These are phyloP conservation scores for Excoecaria agallocha DNA, from an alignment of 345 rosid genomes.

Conservation along the genomic window DNA sequence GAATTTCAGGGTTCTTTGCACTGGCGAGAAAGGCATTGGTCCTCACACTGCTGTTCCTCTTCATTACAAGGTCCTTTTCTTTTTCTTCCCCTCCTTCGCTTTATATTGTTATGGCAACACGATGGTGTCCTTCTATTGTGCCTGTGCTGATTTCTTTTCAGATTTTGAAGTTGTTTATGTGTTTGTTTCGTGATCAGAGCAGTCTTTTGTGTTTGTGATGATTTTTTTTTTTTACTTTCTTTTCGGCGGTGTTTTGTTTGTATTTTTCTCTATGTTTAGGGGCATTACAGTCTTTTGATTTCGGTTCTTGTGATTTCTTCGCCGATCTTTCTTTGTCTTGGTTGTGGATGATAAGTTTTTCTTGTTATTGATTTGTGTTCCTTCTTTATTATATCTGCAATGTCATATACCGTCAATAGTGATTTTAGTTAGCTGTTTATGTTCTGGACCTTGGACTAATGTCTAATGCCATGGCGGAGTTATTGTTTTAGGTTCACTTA, in stretches of 20 bases:
- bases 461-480: not conserved
- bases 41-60: constrained; percentile 71
- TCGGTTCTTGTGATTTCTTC: not conserved
- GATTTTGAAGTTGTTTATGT: not conserved
- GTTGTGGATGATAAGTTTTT: not conserved
- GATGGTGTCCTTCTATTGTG: constrained; percentile 5
- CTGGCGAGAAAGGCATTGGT: constrained; percentile 89
- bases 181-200: not conserved
- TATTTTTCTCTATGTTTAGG: not conserved
- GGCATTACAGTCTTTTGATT: constrained; percentile 17
- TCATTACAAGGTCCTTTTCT: constrained; percentile 67
- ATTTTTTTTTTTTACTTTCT: not conserved
- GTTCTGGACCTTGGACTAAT: not conserved
- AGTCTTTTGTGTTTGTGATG: not conserved
- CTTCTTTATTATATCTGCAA: no score
- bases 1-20: constrained; percentile 91
- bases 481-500: not conserved
- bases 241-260: not conserved
- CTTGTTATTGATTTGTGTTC: not conserved
- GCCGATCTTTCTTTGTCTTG: not conserved
- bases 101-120: not conserved
- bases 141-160: not conserved
- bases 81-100: not conserved
- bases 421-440: not conserved
- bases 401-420: no score